phyloP scores from a whole-genome alignment of 1,284 basidiomycete genomes.

The Jaminaea rosea region DNA sequence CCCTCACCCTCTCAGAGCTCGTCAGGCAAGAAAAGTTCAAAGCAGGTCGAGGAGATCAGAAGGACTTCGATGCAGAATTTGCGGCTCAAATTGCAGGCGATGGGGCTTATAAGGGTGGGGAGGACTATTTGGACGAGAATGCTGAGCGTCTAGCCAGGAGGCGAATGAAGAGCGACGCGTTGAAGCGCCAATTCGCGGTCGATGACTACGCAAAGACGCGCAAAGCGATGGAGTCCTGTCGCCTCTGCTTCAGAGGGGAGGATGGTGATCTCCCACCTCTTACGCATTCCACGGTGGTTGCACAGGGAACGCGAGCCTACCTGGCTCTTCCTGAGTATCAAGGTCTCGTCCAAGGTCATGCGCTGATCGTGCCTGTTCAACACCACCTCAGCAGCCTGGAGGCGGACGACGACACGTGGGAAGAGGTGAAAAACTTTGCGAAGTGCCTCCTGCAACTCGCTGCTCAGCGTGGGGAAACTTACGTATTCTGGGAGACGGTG shows the following conservation, averaged over 20 bases:
- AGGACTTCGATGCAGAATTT: conserved; percentile 80
- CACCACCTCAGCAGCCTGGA: conserved; percentile 85
- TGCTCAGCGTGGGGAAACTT: conserved; percentile 68
- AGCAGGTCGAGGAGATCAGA: conserved; percentile 78
- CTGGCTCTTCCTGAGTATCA: conserved; percentile 77
- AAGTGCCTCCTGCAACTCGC: conserved; percentile 95
- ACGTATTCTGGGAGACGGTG: conserved; percentile 89
- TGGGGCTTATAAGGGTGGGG: conserved; percentile 61
- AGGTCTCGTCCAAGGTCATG: conserved; percentile 78
- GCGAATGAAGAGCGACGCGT: conserved; percentile 88
- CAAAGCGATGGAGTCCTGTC: conserved; percentile 73
- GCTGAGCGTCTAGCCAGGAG: conserved; percentile 80
- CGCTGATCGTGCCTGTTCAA: conserved; percentile 79
- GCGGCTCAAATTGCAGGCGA: conserved; percentile 79
- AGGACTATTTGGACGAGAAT: conserved; percentile 95
- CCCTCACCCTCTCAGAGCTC: conserved; percentile 75
- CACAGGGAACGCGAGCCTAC: conserved; percentile 80
- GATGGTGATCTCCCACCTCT: conserved; percentile 55
- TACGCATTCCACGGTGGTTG: conserved; percentile 67
- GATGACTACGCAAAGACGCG: conserved; percentile 92
- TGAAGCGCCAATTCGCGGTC: conserved; percentile 94
- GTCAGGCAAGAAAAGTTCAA: conserved; percentile 83
- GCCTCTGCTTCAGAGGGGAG: conserved; percentile 48
- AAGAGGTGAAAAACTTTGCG: conserved; percentile 73
- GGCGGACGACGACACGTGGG: conserved; percentile 95